A percentile compares a stretch with the other conserved stretches of the same genome.
phyloP scores from a whole-genome alignment of 179 eudicot genomes.

The Vitellaria paradoxa region DNA sequence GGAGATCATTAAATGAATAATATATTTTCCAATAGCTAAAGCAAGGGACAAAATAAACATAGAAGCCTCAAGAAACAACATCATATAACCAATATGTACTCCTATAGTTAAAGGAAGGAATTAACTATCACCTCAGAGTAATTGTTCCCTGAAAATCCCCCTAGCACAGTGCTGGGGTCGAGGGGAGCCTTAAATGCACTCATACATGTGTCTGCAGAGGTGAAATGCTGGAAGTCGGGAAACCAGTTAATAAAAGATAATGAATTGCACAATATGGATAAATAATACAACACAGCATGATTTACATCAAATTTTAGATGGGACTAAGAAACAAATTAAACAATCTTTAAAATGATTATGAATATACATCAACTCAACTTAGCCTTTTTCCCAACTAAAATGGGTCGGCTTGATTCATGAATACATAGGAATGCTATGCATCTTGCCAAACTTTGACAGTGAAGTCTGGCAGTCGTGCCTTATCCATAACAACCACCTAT shows the following conservation, averaged over 20 bases:
- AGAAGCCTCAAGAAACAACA: background rate
- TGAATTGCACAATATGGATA: background rate
- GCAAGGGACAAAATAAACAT: slow-evolving; percentile 14
- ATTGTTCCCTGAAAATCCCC: slow-evolving; percentile 90
- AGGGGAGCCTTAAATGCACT: slow-evolving; percentile 99
- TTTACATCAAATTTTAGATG: background rate
- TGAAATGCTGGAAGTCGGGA: slow-evolving; percentile 58
- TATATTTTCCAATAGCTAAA: slow-evolving; percentile 8
- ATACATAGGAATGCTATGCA: background rate
- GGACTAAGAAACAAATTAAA: background rate
- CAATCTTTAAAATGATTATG: background rate
- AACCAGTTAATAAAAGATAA: slow-evolving; percentile 4
- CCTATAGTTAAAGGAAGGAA: slow-evolving; percentile 6
- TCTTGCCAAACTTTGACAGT: background rate
- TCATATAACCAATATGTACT: background rate
- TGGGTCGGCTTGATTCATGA: too few species aligned
- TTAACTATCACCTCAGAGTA: slow-evolving; percentile 69
- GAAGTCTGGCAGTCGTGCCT: background rate
- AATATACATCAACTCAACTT: too few species aligned
- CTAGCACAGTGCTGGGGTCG: slow-evolving; percentile 94
- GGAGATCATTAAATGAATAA: slow-evolving; percentile 11
- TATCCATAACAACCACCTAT: background rate
- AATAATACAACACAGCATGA: background rate
- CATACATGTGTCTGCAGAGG: slow-evolving; percentile 70
- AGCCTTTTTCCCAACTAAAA: too few species aligned